Evolutionary conservation across 2,329 filamentous ascomycete genomes (phyloP), one percentile per base, ranked within the genome.

Genomic region (Cylindrodendrum hubeiense): DNA sequence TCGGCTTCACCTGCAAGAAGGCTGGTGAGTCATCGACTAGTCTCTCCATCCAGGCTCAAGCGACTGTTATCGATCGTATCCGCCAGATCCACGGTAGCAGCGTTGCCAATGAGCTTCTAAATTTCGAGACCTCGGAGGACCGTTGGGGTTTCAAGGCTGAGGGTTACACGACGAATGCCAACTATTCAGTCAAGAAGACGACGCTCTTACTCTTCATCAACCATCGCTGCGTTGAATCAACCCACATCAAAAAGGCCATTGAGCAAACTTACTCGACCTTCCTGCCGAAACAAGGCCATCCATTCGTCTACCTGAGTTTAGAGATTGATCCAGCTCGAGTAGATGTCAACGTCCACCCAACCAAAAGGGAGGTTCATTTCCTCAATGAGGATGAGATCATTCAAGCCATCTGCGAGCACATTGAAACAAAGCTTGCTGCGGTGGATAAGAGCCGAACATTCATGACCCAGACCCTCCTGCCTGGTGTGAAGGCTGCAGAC

Each of bases 311-410:
- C 76, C 85, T 99, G 26, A 96, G 91, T 75, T 86, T 99, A 3
- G 93, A 97, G 65, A 97, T 99, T 62, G 95, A 98, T 72, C 95
- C 96, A 1, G 89, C 92, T 26, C 87, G 95, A 57, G 94, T 99
- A 4, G 96, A 99, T 78, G 97, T 99, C 76, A 99, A 99, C 72
- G 92, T 99, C 1, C 96, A 99, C 78, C 96, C 96, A 0, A 99
- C 96, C 0, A 99, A 99, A 79, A 87, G 94, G 54, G 95, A 99
- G 77, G 96, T 99, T 21, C 96, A 98, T 75, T 98, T 99, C 73
- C 85, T 99, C 22, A 97, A 98, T 67, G 96, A 99, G 77, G 96
- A 99, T 68, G 96, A 99, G 72, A 97, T 99, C 49, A 92, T 96
- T 50, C 93, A 96, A 68, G 87, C 89, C 15, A 90, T 99, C 5